Conservation (phyloP, 768 basidiomycete genomes). For the Pisolithus orientalis region DNA sequence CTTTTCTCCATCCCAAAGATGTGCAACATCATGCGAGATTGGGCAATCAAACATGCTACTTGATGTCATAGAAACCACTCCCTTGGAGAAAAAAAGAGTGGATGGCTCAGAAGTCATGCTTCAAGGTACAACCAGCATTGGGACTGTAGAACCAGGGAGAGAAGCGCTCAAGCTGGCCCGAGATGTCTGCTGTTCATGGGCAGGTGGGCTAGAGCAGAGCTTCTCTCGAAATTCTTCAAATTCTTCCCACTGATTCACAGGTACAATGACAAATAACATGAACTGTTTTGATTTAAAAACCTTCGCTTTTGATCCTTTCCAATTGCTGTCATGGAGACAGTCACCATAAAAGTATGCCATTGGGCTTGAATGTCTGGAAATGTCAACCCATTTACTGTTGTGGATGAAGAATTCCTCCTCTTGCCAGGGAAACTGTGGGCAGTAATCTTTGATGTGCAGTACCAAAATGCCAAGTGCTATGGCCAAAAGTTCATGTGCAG, state of each 20-base stretch:
- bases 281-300: slow-evolving; percentile 5
- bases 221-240: neutral
- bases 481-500: neutral
- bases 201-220: neutral
- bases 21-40: neutral
- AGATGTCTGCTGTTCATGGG: neutral
- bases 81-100: neutral
- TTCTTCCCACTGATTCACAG: slow-evolving; percentile 4
- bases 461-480: neutral
- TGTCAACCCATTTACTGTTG: slow-evolving; percentile 5
- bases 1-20: neutral
- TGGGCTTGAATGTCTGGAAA: neutral
- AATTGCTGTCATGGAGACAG: neutral
- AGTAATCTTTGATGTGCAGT: neutral
- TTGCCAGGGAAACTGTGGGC: neutral
- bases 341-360: slow-evolving; percentile 3
- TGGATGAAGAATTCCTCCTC: slow-evolving; percentile 3
- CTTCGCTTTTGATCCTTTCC: neutral
- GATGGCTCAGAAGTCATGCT: neutral
- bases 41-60: neutral
- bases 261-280: neutral
- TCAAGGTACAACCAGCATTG: neutral
- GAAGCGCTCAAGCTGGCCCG: too few species aligned
- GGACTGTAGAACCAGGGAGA: neutral
- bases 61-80: neutral